phyloP scores from a whole-genome alignment of 2,329 filamentous ascomycete species.

The Xylariales sp. region DNA sequence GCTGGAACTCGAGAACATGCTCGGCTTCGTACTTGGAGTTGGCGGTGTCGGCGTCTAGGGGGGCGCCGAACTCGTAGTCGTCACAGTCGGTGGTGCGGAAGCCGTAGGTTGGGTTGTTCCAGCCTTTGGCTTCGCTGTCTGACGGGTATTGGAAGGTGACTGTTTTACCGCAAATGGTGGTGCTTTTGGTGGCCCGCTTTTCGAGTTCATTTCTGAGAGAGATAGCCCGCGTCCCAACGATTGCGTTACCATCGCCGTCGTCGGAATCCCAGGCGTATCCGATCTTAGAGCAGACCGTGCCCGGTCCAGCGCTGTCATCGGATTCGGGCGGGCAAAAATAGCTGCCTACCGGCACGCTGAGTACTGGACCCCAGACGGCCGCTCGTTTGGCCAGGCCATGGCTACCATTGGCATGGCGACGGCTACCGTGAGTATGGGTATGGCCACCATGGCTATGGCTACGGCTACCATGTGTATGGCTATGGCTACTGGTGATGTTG shows the following conservation, averaged over 20 bases:
- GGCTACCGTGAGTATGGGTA: too few relatives aligned
- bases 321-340: conserved; percentile 2
- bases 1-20: conserved; percentile 7
- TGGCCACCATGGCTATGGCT: too few relatives aligned
- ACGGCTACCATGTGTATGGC: too few relatives aligned
- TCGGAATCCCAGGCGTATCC: not conserved
- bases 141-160: too few relatives aligned
- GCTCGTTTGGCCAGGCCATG: conserved; percentile 4
- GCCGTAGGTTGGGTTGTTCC: not conserved
- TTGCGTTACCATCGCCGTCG: not conserved
- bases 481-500: conserved; percentile 3
- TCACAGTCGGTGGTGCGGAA: conserved; percentile 2
- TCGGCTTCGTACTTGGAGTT: conserved; percentile 1
- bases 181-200: not conserved
- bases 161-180: too few relatives aligned
- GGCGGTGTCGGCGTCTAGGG: conserved; percentile 1
- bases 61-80: conserved; percentile 3
- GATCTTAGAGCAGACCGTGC: not conserved
- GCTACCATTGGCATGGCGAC: too few relatives aligned
- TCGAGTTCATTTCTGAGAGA: too few relatives aligned
- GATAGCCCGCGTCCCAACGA: too few relatives aligned
- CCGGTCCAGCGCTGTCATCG: not conserved
- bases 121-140: too few relatives aligned
- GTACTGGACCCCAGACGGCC: conserved; percentile 3
- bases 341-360: conserved; percentile 5